phyloP scores from a whole-genome alignment of 352 stramenopile genomes.

The Globisporangium solare region DNA sequence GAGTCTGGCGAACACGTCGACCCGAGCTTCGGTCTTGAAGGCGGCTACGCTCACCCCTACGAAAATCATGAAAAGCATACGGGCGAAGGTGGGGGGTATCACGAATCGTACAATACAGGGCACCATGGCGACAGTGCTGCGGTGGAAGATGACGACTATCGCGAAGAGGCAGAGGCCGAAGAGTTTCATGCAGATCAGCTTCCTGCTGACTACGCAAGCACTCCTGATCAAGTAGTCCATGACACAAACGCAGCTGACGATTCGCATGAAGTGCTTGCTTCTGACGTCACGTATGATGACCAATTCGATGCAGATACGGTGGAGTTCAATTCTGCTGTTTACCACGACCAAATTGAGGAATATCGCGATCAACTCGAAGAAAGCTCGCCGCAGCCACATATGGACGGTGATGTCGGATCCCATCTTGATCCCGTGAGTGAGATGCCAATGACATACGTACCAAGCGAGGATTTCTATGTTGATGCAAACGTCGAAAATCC shows the following conservation, averaged over 20 bases:
- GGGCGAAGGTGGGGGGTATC: neutral
- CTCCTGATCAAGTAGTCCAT: neutral
- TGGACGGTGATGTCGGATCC: neutral
- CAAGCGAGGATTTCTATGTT: neutral
- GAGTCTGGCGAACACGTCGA: neutral
- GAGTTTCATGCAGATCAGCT: neutral
- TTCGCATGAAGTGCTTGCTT: neutral
- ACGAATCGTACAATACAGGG: neutral
- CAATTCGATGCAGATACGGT: neutral
- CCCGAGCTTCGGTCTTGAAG: neutral
- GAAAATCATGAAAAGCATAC: neutral
- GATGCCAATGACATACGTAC: neutral
- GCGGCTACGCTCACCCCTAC: neutral
- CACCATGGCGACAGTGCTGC: neutral
- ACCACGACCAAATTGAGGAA: constrained; percentile 7
- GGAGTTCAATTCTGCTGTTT: neutral
- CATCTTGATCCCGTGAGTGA: neutral
- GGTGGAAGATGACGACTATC: neutral
- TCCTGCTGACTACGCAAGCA: neutral
- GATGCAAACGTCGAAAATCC: neutral
- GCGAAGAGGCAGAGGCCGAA: neutral
- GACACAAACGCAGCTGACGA: neutral
- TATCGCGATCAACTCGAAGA: neutral
- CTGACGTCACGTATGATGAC: neutral
- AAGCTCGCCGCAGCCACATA: neutral